phyloP scores from a whole-genome alignment of 2,329 filamentous ascomycete genomes.

The Akanthomyces dipterigenus region DNA sequence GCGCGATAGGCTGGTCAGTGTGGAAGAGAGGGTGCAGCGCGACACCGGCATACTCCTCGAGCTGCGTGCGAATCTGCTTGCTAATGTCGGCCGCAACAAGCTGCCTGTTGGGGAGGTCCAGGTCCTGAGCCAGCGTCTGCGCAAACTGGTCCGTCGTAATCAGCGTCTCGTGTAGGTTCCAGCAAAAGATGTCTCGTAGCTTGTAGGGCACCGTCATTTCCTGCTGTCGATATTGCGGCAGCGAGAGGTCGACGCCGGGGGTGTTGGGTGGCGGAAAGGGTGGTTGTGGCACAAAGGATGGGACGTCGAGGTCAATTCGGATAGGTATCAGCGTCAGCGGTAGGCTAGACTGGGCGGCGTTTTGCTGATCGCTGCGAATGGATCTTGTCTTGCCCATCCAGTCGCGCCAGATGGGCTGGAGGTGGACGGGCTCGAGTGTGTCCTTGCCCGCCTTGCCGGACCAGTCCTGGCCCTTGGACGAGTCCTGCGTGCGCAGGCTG shows the following conservation, averaged over 20 bases:
- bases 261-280: constrained; percentile 59
- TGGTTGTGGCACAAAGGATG: constrained; percentile 62
- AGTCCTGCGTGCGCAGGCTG: constrained; percentile 73
- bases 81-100: constrained; percentile 73
- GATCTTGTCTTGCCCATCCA: constrained; percentile 76
- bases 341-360: constrained; percentile 62
- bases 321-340: constrained; percentile 91
- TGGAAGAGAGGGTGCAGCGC: constrained; percentile 91
- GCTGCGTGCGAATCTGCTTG: constrained; percentile 86
- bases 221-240: constrained; percentile 71
- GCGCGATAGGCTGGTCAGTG: constrained; percentile 31
- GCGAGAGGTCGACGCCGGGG: constrained; percentile 58
- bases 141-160: constrained; percentile 96
- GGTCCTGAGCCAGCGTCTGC: constrained; percentile 79
- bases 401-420: constrained; percentile 88
- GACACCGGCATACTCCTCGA: constrained; percentile 93
- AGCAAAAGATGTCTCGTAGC: constrained; percentile 90
- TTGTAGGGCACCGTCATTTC: constrained; percentile 80
- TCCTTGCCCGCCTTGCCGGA: constrained; percentile 80
- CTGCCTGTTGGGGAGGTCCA: constrained; percentile 76
- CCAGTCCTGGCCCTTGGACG: constrained; percentile 52
- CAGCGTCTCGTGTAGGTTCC: constrained; percentile 93
- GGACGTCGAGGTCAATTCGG: constrained; percentile 89
- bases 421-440: constrained; percentile 65
- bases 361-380: constrained; percentile 52